Conservation (phyloP, 1,284 basidiomycete species). For the Tylopilus sp. region DNA sequence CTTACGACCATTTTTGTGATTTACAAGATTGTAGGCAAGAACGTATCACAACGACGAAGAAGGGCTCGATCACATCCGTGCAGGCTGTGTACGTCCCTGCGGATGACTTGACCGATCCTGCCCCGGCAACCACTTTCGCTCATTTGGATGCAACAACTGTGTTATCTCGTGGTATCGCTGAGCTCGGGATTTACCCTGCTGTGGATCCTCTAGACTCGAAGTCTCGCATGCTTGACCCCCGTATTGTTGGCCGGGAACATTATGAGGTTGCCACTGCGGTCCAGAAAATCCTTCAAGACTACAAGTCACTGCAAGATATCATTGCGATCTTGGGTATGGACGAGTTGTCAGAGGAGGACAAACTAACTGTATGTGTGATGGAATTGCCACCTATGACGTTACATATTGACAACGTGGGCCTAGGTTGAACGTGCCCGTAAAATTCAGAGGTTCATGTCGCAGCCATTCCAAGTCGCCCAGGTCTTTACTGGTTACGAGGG, state of each 20-base stretch:
- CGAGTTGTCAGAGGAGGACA: conserved; percentile 99
- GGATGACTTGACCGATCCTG: conserved; percentile 99
- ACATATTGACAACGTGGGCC: conserved; percentile 7
- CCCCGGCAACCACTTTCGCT: conserved; percentile 98
- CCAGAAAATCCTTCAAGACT: conserved; percentile 98
- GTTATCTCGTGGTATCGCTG: conserved; percentile 97
- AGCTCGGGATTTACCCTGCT: conserved; percentile 99
- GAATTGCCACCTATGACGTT: not conserved
- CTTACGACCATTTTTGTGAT: conserved; percentile 1
- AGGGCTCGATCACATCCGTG: conserved; percentile 99
- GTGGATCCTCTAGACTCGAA: conserved; percentile 99
- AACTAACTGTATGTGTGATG: conserved; percentile 76
- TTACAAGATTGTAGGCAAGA: conserved; percentile 65
- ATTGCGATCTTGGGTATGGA: conserved; percentile 99
- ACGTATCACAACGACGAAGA: conserved; percentile 99
- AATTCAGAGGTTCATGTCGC: conserved; percentile 97
- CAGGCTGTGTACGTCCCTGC: conserved; percentile 99
- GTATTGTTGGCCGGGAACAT: conserved; percentile 90
- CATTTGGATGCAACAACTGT: conserved; percentile 99
- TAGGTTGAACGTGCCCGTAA: conserved; percentile 87
- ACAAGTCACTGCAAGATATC: conserved; percentile 98
- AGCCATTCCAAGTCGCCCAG: conserved; percentile 99
- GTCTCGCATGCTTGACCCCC: conserved; percentile 98
- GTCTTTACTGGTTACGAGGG: conserved; percentile 99
- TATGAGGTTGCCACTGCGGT: conserved; percentile 93